These are phyloP conservation scores for Torrubiella hemipterigena DNA, from an alignment of 2,329 filamentous ascomycete genomes.

Conservation along the genomic window DNA sequence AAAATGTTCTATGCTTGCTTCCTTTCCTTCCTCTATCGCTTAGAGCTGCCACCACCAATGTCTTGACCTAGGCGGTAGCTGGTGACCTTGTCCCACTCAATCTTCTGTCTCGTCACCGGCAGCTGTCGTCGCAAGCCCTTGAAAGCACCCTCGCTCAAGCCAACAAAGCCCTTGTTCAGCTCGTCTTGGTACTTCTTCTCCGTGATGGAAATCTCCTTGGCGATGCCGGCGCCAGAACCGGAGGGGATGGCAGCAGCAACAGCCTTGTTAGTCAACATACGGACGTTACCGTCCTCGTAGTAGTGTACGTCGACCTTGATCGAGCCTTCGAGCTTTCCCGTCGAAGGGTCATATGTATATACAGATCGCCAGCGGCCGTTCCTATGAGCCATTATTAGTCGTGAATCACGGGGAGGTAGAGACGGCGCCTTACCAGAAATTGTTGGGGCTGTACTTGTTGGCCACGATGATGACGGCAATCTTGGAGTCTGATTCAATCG, in stretches of 20 bases:
- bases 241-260: slow-evolving; percentile 50
- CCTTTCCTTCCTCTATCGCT: slow-evolving; percentile 31
- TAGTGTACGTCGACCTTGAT: slow-evolving; percentile 97
- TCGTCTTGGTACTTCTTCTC: slow-evolving; percentile 97
- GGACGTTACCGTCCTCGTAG: slow-evolving; percentile 97
- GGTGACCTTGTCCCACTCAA: slow-evolving; percentile 97
- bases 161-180: slow-evolving; percentile 80
- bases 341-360: slow-evolving; percentile 67
- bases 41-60: slow-evolving; percentile 56
- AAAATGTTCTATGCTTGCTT: no score
- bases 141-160: slow-evolving; percentile 86
- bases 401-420: background rate
- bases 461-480: slow-evolving; percentile 77
- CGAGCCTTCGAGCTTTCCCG: slow-evolving; percentile 57
- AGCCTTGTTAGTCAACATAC: slow-evolving; percentile 78
- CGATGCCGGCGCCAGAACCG: slow-evolving; percentile 53
- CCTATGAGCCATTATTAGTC: slow-evolving; percentile 33
- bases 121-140: slow-evolving; percentile 86
- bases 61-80: slow-evolving; percentile 80
- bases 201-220: slow-evolving; percentile 62
- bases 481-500: slow-evolving; percentile 61
- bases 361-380: slow-evolving; percentile 92
- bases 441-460: slow-evolving; percentile 95
- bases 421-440: slow-evolving; percentile 71
- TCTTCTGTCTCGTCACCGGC: slow-evolving; percentile 94